Evolutionary conservation across 2,329 filamentous ascomycete species (phyloP), one percentile per base, ranked within the genome.

Genomic region (Rhinocladiella mackenziei): DNA sequence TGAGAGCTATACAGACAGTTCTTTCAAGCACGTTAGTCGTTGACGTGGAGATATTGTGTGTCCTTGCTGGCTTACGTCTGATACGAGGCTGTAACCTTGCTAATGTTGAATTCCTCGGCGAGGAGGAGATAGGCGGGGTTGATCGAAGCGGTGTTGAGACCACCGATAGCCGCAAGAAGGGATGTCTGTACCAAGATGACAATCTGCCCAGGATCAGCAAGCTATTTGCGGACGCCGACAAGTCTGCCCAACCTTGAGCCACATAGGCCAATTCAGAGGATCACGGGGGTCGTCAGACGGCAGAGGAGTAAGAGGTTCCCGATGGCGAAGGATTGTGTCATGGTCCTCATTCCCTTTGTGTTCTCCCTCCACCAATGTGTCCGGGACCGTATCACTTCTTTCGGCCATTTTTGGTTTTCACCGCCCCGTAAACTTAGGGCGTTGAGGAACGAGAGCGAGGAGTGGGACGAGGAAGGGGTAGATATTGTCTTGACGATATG

Each of bases 1-100:
- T 59, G 33, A 62, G 48, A 4, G 54, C 56, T 19, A 62, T 61
- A 8, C 58, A 58, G 11, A 59, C 56, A 4, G 60, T 62, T 2
- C 58, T 62, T 34, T 9, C n/a, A 50, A 46, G 18, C 4, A 6
- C 18, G 34, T 47, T 30, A 48, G 30, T 23, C 7, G 19, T 28
- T 23, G 39, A n/a, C n/a, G n/a, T n/a, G n/a, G n/a, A n/a, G n/a
- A n/a, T n/a, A n/a, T n/a, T n/a, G n/a, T n/a, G n/a, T n/a, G n/a
- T n/a, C n/a, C n/a, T n/a, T n/a, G n/a, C n/a, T n/a, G n/a, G 19
- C 58, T 58, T 13, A 61, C 44, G 14, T 54, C 50, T 37, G 51
- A 29, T 54, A 54, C 22, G 51, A 54, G 28, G 48, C 48, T 22
- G 25, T 45, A 19, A 51, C 48, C n/a, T 39, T 51, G 38, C 39